Evolutionary conservation across 2,329 filamentous ascomycete genomes (phyloP).

Genomic region (Aspergillus fumigatus): DNA sequence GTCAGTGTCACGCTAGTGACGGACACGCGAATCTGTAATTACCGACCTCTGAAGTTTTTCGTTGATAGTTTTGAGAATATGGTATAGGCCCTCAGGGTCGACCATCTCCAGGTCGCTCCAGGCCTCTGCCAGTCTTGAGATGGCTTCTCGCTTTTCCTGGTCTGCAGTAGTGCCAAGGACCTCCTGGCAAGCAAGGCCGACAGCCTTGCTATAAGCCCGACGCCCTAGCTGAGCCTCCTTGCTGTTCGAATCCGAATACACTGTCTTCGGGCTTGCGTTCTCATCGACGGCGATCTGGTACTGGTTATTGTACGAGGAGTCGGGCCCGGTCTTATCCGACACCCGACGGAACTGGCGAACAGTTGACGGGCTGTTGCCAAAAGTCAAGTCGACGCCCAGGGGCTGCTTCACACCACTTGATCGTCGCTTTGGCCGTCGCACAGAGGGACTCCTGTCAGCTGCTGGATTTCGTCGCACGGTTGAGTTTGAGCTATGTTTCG

Average conservation of each 20-base stretch:
- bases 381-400: slow-evolving; percentile 83
- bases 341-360: slow-evolving; percentile 88
- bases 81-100: slow-evolving; percentile 85
- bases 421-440: slow-evolving; percentile 38
- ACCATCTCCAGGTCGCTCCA: slow-evolving; percentile 79
- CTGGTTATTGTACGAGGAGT: slow-evolving; percentile 20
- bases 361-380: slow-evolving; percentile 88
- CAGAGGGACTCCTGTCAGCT: slow-evolving; percentile 42
- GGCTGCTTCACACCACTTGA: slow-evolving; percentile 64
- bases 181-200: slow-evolving; percentile 81
- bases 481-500: slow-evolving; percentile 54
- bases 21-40: neutral
- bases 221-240: slow-evolving; percentile 83
- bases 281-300: slow-evolving; percentile 33
- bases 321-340: slow-evolving; percentile 57
- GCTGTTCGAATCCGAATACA: slow-evolving; percentile 40
- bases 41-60: slow-evolving; percentile 58
- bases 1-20: neutral
- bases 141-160: slow-evolving; percentile 71
- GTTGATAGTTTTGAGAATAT: slow-evolving; percentile 73
- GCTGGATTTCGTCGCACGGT: slow-evolving; percentile 49
- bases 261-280: slow-evolving; percentile 35
- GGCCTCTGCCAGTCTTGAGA: slow-evolving; percentile 78
- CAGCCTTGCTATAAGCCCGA: slow-evolving; percentile 71
- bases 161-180: slow-evolving; percentile 73